phyloP scores from a whole-genome alignment of 495 filamentous ascomycete species.

The Pseudoneurospora amorphoporcata region DNA sequence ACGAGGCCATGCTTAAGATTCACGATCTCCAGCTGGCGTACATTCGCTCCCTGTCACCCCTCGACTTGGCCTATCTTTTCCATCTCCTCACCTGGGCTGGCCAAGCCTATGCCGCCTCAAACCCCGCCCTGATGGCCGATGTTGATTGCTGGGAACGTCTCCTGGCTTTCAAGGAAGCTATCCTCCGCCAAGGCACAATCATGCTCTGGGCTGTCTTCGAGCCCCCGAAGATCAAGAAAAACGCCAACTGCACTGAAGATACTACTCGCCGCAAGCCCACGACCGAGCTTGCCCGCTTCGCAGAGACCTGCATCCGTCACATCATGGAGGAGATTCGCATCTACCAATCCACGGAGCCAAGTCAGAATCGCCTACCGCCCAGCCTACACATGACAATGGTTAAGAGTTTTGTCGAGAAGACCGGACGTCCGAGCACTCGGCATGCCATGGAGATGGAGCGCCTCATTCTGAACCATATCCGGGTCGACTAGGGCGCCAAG shows the following conservation, averaged over 20 bases:
- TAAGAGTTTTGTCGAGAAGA: not conserved
- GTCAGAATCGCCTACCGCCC: not conserved
- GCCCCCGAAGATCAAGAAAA: not conserved
- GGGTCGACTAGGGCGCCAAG: not conserved
- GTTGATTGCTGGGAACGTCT: not conserved
- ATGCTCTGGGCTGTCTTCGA: conserved; percentile 9
- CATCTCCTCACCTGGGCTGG: conserved; percentile 4
- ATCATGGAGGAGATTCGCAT: not conserved
- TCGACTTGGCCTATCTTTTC: conserved; percentile 16
- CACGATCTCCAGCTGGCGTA: conserved; percentile 11
- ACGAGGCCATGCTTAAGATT: not conserved
- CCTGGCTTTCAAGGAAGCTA: conserved; percentile 11
- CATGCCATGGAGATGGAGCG: not conserved
- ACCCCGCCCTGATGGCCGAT: not conserved
- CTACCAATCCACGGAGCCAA: not conserved
- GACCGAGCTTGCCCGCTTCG: not conserved
- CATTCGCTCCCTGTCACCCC: conserved; percentile 6
- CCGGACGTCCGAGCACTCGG: not conserved
- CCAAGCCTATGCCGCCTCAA: conserved; percentile 1
- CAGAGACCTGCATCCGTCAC: not conserved
- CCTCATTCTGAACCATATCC: not conserved
- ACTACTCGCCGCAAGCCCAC: not conserved
- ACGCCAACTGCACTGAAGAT: not conserved
- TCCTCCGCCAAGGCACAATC: conserved; percentile 9
- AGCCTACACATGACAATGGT: not conserved